Evolutionary conservation across 306 rosid genomes (phyloP).

Genomic region (Ceratonia siliqua): DNA sequence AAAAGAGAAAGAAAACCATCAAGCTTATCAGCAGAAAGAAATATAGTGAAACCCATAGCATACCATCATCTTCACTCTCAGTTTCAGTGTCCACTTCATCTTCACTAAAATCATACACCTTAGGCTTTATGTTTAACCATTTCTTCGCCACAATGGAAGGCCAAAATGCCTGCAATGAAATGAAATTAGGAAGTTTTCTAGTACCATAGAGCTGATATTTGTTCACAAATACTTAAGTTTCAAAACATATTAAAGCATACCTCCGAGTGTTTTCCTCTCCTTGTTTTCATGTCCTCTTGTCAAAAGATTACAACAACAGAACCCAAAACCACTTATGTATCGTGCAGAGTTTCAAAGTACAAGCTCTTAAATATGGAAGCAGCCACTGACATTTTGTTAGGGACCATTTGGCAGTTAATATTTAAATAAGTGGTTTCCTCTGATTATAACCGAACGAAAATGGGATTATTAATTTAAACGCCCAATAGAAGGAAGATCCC

Average conservation of each 20-base stretch:
- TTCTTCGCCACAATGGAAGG: conserved; percentile 97
- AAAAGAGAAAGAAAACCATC: conserved; percentile 4
- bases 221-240: conserved; percentile 10
- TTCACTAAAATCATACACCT: conserved; percentile 88
- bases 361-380: conserved; percentile 55
- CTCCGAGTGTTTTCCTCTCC: conserved; percentile 75
- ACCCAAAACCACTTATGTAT: conserved; percentile 30
- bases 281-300: conserved; percentile 61
- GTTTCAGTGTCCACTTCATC: conserved; percentile 96
- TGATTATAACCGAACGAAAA: conserved; percentile 28
- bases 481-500: conserved; percentile 36
- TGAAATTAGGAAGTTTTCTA: conserved; percentile 28
- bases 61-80: conserved; percentile 97
- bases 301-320: conserved; percentile 35
- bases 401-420: conserved; percentile 29
- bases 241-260: conserved; percentile 42
- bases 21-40: conserved; percentile 18
- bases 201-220: neutral
- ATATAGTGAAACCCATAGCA: conserved; percentile 17
- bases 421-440: conserved; percentile 19
- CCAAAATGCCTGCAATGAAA: conserved; percentile 81
- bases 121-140: conserved; percentile 93
- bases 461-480: conserved; percentile 27
- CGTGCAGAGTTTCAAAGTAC: conserved; percentile 37
- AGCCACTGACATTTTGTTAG: conserved; percentile 32